Evolutionary conservation across 768 basidiomycete species (phyloP), one percentile per base, ranked within the genome.

Genomic region (Macrolepiota dolichaula): DNA sequence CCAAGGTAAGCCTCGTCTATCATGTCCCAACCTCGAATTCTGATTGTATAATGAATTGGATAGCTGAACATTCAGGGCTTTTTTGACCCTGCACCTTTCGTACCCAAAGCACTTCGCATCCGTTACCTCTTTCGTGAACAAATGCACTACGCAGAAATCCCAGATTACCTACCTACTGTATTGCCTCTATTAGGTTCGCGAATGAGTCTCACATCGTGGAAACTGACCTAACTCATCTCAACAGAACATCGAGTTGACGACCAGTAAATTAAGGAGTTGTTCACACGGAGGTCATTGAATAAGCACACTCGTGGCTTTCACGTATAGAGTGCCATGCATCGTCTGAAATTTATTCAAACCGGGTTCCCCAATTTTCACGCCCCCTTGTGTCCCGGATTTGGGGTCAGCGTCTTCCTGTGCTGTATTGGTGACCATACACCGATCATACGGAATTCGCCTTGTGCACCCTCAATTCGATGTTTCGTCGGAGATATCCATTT

Each of bases 61-160:
- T 65, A 90, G 91, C 77, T 85, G 61, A 82, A 85, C 27, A 78
- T 96, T 42, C 87, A 92, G 68, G 94, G 94, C n/a, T 94, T 97
- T 77, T 87, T 84, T 69, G 94, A 96, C 75, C 90, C 91, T 59
- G 86, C 87, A 17, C 87, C 91, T 13, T 85, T 85, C n/a, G 78
- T 82, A 57, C 73, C 81, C 51, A 95, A 96, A 76, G 76, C 77
- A 4, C 75, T 95, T 55, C 79, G 85, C 32, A 78, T 96, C 40
- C 84, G 85, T 49, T 96, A 96, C 74, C 74, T 82, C 51, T 97
- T 96, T 79, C 81, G 82, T 67, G 86, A 85, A 44, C 81, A 82
- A 61, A 67, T 76, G 73, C 94, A 96, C 70, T 90, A 86, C 68
- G 85, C 87, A 70, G 91, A 93, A 69, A 85, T 89, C 57, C 82